Evolutionary conservation across 225 moss, liverwort and hornwort genomes (phyloP).

Genomic region (Pseudoscleropodium purum): DNA sequence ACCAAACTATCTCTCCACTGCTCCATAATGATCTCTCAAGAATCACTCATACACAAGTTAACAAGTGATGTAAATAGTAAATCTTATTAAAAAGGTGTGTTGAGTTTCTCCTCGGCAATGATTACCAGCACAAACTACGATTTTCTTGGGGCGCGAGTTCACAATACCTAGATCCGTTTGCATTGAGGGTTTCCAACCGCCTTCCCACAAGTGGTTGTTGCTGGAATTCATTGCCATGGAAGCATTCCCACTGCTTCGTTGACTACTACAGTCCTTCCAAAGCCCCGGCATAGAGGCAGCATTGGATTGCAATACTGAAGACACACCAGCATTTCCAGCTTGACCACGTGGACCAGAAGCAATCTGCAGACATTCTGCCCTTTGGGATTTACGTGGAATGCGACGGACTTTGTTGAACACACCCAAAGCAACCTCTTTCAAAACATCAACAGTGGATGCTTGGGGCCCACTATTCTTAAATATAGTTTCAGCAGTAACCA

Average conservation of each 20-base stretch:
- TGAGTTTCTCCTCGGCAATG: background rate
- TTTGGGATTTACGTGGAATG: slow-evolving; percentile 33
- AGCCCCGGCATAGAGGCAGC: slow-evolving; percentile 61
- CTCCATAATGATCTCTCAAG: background rate
- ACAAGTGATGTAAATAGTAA: background rate
- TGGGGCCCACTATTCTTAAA: slow-evolving; percentile 64
- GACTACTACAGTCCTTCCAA: slow-evolving; percentile 87
- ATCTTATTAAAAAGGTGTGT: background rate
- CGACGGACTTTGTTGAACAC: slow-evolving; percentile 94
- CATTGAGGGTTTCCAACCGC: slow-evolving; percentile 72
- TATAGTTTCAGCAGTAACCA: slow-evolving; percentile 76
- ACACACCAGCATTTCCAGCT: slow-evolving; percentile 17
- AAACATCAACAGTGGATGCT: slow-evolving; percentile 53
- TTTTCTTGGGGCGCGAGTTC: background rate
- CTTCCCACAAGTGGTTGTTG: slow-evolving; percentile 72
- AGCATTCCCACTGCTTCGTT: slow-evolving; percentile 50
- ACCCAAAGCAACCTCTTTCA: slow-evolving; percentile 86
- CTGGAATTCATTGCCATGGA: slow-evolving; percentile 44
- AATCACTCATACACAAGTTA: background rate
- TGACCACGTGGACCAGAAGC: slow-evolving; percentile 10
- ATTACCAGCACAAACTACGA: background rate
- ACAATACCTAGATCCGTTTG: slow-evolving; percentile 42
- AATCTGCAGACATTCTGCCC: slow-evolving; percentile 7
- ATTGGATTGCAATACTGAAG: slow-evolving; percentile 40
- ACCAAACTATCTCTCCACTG: background rate